These are phyloP conservation scores for Blastobotrys proliferans DNA, from an alignment of 1,139 yeast genomes.

Conservation along the genomic window DNA sequence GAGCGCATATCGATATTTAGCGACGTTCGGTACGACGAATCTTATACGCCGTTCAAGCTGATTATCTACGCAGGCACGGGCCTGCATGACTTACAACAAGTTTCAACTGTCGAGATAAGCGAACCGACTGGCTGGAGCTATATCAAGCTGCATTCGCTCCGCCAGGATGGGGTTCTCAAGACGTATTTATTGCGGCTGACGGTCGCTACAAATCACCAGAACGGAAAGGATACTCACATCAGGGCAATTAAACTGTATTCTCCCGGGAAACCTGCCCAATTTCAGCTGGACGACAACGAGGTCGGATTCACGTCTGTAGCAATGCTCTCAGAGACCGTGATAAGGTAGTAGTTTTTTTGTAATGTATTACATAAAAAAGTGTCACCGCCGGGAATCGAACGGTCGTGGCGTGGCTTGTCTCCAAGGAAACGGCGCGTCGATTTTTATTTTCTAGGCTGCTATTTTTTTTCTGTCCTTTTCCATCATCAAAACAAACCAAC, in stretches of 20 bases:
- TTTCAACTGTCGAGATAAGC: slow-evolving; percentile 58
- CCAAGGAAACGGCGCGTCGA: not conserved
- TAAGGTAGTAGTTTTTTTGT: slow-evolving; percentile 4
- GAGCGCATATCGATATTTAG: slow-evolving; percentile 69
- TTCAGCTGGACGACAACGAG: slow-evolving; percentile 8
- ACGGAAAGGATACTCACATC: slow-evolving; percentile 93
- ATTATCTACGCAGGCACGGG: slow-evolving; percentile 78
- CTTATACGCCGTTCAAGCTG: slow-evolving; percentile 82
- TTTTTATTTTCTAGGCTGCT: not conserved
- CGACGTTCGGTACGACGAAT: slow-evolving; percentile 69
- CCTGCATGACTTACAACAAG: slow-evolving; percentile 76
- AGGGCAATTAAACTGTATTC: slow-evolving; percentile 63
- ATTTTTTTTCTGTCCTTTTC: not conserved
- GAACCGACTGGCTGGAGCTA: slow-evolving; percentile 89
- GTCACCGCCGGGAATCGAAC: not conserved
- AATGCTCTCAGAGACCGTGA: slow-evolving; percentile 7
- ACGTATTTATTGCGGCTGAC: slow-evolving; percentile 68
- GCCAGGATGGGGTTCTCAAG: slow-evolving; percentile 54
- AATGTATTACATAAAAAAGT: not conserved
- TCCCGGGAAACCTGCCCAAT: slow-evolving; percentile 28
- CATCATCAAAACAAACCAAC: not conserved
- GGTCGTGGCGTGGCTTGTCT: not conserved
- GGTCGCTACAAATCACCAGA: slow-evolving; percentile 83
- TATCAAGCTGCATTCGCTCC: slow-evolving; percentile 57
- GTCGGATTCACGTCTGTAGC: slow-evolving; percentile 3